phyloP scores from a whole-genome alignment of 306 rosid species.

The Comarum palustre region DNA sequence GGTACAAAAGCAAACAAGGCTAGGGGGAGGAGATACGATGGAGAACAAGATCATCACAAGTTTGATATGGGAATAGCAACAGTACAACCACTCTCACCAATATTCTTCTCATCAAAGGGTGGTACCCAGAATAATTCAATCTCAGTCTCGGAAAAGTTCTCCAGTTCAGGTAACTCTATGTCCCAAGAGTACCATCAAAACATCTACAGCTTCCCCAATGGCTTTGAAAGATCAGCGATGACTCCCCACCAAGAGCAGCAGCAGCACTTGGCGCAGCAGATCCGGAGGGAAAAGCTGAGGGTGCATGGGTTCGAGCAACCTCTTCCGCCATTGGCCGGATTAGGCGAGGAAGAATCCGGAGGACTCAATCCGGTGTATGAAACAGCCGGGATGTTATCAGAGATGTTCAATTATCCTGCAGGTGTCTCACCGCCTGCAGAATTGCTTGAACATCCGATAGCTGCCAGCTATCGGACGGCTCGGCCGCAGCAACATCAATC shows the following conservation, averaged over 20 bases:
- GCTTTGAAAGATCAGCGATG: slow-evolving; percentile 64
- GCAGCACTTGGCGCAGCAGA: slow-evolving; percentile 70
- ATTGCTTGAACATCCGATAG: slow-evolving; percentile 46
- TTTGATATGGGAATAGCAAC: slow-evolving; percentile 60
- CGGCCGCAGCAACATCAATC: slow-evolving; percentile 33
- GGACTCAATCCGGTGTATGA: slow-evolving; percentile 58
- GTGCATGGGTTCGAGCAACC: slow-evolving; percentile 57
- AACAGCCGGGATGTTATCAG: slow-evolving; percentile 78
- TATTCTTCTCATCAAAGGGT: slow-evolving; percentile 28
- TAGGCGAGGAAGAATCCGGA: slow-evolving; percentile 56
- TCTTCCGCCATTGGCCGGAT: slow-evolving; percentile 51
- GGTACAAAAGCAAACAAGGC: slow-evolving; percentile 1
- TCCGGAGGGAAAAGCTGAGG: slow-evolving; percentile 80
- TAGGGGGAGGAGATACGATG: slow-evolving; percentile 23
- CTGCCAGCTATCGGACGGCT: slow-evolving; percentile 31
- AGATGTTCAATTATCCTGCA: slow-evolving; percentile 76
- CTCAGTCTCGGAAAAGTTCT: slow-evolving; percentile 25
- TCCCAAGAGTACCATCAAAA: slow-evolving; percentile 84
- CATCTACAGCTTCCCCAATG: slow-evolving; percentile 72
- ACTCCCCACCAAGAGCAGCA: slow-evolving; percentile 38
- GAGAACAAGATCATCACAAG: slow-evolving; percentile 24
- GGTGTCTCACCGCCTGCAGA: slow-evolving; percentile 32
- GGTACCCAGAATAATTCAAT: slow-evolving; percentile 22
- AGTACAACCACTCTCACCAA: slow-evolving; percentile 28
- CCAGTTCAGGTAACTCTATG: slow-evolving; percentile 56